Evolutionary conservation across 176 grass and related monocot species (phyloP).

Genomic region (Oryza meyeriana): DNA sequence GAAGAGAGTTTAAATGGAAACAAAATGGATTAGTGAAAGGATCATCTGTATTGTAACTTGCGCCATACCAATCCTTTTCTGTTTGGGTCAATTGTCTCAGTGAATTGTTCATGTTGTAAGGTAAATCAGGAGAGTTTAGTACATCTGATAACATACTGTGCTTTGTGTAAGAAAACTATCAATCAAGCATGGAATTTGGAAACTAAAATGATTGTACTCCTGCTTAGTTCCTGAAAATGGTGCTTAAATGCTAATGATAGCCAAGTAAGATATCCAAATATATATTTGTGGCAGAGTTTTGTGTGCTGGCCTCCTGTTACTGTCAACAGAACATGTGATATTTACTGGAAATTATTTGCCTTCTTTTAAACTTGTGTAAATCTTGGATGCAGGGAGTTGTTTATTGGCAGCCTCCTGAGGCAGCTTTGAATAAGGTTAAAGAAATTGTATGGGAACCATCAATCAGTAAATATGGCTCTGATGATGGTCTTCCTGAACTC

Average conservation of each 20-base stretch:
- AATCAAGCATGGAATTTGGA: not conserved
- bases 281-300: not conserved
- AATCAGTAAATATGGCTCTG: conserved; percentile 77
- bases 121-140: not conserved
- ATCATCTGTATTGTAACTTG: not conserved
- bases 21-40: not conserved
- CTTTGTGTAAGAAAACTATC: not conserved
- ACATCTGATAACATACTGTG: not conserved
- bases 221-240: not conserved
- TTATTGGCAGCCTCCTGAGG: conserved; percentile 91
- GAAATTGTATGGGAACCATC: conserved; percentile 71
- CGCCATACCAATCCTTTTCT: not conserved
- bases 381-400: conserved; percentile 72
- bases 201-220: not conserved
- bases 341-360: not conserved
- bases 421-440: conserved; percentile 68
- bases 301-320: not conserved
- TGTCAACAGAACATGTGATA: not conserved
- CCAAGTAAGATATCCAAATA: not conserved
- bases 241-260: not conserved
- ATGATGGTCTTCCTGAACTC: conserved; percentile 88
- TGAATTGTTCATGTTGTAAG: not conserved
- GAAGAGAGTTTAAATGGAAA: not conserved
- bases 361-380: not conserved
- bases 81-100: not conserved